phyloP scores from a whole-genome alignment of 495 filamentous ascomycete genomes.

The Penicillium coprophilum region DNA sequence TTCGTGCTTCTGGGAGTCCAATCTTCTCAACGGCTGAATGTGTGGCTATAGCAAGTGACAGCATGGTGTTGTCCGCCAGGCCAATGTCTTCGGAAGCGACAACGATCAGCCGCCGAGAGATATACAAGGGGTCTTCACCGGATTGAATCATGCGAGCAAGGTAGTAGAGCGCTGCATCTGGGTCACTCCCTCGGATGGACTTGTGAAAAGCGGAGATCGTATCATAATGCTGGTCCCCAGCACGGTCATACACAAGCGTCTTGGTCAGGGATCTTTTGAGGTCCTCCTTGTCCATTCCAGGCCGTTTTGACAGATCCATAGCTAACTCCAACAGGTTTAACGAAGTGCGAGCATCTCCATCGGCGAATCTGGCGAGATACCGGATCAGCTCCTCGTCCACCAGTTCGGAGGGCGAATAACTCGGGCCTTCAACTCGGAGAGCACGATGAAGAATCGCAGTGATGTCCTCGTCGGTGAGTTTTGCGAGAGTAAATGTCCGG shows the following conservation, averaged over 20 bases:
- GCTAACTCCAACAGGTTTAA: slow-evolving; percentile 90
- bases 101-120: slow-evolving; percentile 88
- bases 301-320: slow-evolving; percentile 59
- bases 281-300: slow-evolving; percentile 56
- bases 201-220: slow-evolving; percentile 98
- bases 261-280: slow-evolving; percentile 81
- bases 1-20: slow-evolving; percentile 91
- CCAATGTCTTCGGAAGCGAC: slow-evolving; percentile 92
- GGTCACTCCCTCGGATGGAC: slow-evolving; percentile 79
- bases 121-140: slow-evolving; percentile 90
- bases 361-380: slow-evolving; percentile 81
- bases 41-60: slow-evolving; percentile 79
- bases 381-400: slow-evolving; percentile 73
- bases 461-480: slow-evolving; percentile 70
- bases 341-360: slow-evolving; percentile 89
- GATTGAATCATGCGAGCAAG: slow-evolving; percentile 94
- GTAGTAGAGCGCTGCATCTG: slow-evolving; percentile 90
- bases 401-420: slow-evolving; percentile 56
- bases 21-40: slow-evolving; percentile 85
- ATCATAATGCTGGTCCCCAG: slow-evolving; percentile 93
- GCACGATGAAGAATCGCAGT: slow-evolving; percentile 72
- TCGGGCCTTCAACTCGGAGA: slow-evolving; percentile 58
- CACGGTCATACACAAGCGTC: slow-evolving; percentile 90
- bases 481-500: slow-evolving; percentile 80
- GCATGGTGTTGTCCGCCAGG: slow-evolving; percentile 81